Evolutionary conservation across 805 yeast species (phyloP).

Genomic region (Yarrowia osloensis): DNA sequence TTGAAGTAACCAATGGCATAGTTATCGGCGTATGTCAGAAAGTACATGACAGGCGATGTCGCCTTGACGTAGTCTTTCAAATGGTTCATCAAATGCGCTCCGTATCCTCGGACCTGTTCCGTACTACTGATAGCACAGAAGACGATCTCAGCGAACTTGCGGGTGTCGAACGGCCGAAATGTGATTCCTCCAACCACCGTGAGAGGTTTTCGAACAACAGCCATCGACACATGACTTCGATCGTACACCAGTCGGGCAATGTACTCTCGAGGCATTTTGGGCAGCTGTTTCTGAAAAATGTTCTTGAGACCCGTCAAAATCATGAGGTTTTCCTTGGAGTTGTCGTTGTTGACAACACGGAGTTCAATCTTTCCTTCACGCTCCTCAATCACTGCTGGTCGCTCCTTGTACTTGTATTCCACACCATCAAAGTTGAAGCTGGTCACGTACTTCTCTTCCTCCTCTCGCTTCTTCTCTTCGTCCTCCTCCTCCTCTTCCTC

Average conservation of each 20-base stretch:
- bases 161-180: slow-evolving; percentile 85
- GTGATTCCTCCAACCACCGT: slow-evolving; percentile 98
- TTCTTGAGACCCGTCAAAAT: slow-evolving; percentile 93
- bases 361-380: slow-evolving; percentile 91
- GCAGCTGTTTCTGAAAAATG: slow-evolving; percentile 94
- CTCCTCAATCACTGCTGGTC: slow-evolving; percentile 94
- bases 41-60: slow-evolving; percentile 81
- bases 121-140: slow-evolving; percentile 97
- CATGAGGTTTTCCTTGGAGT: slow-evolving; percentile 80
- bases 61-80: slow-evolving; percentile 91
- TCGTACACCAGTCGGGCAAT: slow-evolving; percentile 94
- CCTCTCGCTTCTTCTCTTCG: slow-evolving; percentile 39
- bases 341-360: slow-evolving; percentile 94
- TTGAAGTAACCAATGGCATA: slow-evolving; percentile 98
- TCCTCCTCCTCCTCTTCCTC: slow-evolving; percentile 37
- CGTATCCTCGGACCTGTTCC: slow-evolving; percentile 97
- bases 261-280: slow-evolving; percentile 98
- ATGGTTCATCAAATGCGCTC: slow-evolving; percentile 98
- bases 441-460: slow-evolving; percentile 44
- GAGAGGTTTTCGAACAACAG: slow-evolving; percentile 89
- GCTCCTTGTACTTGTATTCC: slow-evolving; percentile 78
- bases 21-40: slow-evolving; percentile 95
- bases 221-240: slow-evolving; percentile 91
- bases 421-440: slow-evolving; percentile 74
- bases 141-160: slow-evolving; percentile 96